Conservation (phyloP, 2,329 filamentous ascomycete species). For the Corinectria fuckeliana region DNA sequence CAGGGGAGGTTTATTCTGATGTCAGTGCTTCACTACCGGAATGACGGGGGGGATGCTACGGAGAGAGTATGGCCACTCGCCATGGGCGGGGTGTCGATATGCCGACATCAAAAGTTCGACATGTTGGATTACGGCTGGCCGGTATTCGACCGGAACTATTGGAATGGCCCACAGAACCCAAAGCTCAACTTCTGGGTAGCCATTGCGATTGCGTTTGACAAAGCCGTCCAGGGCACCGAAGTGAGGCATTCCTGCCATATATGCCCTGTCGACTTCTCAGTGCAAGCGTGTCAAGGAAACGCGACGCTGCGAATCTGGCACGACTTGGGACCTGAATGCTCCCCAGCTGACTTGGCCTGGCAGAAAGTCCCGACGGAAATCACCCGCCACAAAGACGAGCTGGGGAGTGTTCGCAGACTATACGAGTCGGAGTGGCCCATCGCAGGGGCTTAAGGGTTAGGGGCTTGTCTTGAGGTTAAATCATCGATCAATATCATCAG, state of each 20-base stretch:
- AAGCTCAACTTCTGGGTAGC: not conserved
- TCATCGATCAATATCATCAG: no score
- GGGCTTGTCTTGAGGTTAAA: no score
- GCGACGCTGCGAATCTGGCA: constrained; percentile 10
- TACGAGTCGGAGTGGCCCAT: not conserved
- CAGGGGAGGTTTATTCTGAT: constrained; percentile 10
- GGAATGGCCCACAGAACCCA: not conserved
- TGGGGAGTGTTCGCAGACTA: not conserved
- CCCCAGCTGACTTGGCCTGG: constrained; percentile 1
- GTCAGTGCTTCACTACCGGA: not conserved
- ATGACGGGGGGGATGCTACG: not conserved
- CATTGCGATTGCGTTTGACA: not conserved
- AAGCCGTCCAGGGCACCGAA: not conserved
- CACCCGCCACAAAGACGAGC: not conserved
- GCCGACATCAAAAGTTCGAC: not conserved
- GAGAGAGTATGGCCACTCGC: no score
- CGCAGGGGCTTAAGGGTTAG: no score
- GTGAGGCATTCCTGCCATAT: not conserved
- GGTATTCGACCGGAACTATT: not conserved
- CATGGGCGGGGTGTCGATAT: not conserved
- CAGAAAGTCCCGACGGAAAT: not conserved
- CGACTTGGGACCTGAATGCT: constrained; percentile 23
- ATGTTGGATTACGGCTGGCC: not conserved
- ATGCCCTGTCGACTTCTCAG: constrained; percentile 16
- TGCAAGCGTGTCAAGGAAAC: not conserved